These are phyloP conservation scores for Hymenoscyphus linearis DNA, from an alignment of 2,329 filamentous ascomycete species.

Conservation along the genomic window DNA sequence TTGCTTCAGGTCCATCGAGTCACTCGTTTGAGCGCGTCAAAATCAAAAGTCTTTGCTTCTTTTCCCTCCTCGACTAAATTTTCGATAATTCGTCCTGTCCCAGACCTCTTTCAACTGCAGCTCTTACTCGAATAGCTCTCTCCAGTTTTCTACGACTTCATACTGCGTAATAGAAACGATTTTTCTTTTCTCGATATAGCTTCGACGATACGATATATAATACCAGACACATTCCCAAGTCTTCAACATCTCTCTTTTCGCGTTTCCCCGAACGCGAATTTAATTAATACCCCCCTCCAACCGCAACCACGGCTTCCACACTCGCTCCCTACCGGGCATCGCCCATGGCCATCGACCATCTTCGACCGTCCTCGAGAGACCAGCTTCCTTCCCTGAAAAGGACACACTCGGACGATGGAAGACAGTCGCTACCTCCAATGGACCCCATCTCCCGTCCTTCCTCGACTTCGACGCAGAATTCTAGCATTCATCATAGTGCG, in stretches of 20 bases:
- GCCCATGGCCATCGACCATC: constrained; percentile 43
- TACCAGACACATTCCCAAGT: constrained; percentile 14
- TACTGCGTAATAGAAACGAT: constrained; percentile 13
- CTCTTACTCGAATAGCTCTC: not conserved
- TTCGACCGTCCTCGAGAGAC: constrained; percentile 43
- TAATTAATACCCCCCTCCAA: constrained; percentile 27
- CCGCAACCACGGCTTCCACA: constrained; percentile 49
- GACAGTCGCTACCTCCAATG: constrained; percentile 42
- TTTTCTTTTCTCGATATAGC: constrained; percentile 17
- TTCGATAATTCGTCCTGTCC: constrained; percentile 18
- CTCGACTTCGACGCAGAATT: constrained; percentile 45
- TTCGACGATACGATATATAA: constrained; percentile 15
- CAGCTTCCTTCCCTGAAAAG: constrained; percentile 40
- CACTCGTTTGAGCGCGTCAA: constrained; percentile 27
- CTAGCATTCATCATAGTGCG: constrained; percentile 38
- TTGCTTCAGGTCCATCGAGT: constrained; percentile 19
- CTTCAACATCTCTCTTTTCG: constrained; percentile 13
- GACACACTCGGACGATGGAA: constrained; percentile 41
- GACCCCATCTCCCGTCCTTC: constrained; percentile 48
- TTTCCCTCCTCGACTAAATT: constrained; percentile 10
- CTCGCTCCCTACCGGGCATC: constrained; percentile 55
- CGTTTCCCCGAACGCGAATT: constrained; percentile 26
- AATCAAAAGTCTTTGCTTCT: constrained; percentile 21
- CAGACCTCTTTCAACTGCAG: not conserved
- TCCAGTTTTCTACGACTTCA: not conserved